Percentiles rank a stretch among this genome's conserved stretches.
Evolutionary conservation across 768 basidiomycete species (phyloP).

Genomic region (Bullera alba): DNA sequence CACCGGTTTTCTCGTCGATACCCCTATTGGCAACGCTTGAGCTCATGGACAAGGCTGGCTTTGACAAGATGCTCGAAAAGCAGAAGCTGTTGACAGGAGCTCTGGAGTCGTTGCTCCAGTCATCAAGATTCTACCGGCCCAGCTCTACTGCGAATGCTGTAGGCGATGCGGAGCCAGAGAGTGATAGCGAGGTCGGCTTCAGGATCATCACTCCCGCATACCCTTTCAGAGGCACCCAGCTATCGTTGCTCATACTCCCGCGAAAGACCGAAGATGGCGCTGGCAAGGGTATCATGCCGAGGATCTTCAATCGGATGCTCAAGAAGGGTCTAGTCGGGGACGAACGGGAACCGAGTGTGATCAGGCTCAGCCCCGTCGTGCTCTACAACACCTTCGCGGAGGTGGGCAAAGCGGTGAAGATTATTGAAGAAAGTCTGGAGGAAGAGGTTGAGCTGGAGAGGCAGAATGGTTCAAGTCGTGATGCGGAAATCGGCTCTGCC

Average conservation of each 20-base stretch:
- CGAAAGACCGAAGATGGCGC: conserved; percentile 45
- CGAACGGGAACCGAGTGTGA: conserved; percentile 83
- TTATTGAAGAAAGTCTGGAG: conserved; percentile 54
- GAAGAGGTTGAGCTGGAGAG: conserved; percentile 18
- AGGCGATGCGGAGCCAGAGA: not conserved
- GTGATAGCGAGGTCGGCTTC: conserved; percentile 54
- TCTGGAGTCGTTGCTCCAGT: conserved; percentile 59
- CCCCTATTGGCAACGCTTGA: conserved; percentile 77
- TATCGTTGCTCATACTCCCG: conserved; percentile 62
- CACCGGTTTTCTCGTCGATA: conserved; percentile 69
- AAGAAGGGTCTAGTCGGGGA: conserved; percentile 80
- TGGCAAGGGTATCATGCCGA: conserved; percentile 60
- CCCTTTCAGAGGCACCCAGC: conserved; percentile 69
- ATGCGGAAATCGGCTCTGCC: too few species aligned
- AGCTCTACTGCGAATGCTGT: not conserved
- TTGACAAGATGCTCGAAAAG: conserved; percentile 65
- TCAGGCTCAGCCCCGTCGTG: conserved; percentile 76
- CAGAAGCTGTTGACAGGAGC: conserved; percentile 63
- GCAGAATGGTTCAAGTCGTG: too few species aligned
- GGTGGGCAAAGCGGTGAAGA: conserved; percentile 61
- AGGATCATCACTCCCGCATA: conserved; percentile 85
- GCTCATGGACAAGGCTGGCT: conserved; percentile 69
- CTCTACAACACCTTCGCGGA: conserved; percentile 80
- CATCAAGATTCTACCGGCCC: conserved; percentile 61
- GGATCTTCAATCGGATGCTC: conserved; percentile 57